A percentile compares a stretch with the other conserved stretches of the same genome.
Conservation (phyloP, 306 rosid genomes). For the Castanospermum australe region DNA sequence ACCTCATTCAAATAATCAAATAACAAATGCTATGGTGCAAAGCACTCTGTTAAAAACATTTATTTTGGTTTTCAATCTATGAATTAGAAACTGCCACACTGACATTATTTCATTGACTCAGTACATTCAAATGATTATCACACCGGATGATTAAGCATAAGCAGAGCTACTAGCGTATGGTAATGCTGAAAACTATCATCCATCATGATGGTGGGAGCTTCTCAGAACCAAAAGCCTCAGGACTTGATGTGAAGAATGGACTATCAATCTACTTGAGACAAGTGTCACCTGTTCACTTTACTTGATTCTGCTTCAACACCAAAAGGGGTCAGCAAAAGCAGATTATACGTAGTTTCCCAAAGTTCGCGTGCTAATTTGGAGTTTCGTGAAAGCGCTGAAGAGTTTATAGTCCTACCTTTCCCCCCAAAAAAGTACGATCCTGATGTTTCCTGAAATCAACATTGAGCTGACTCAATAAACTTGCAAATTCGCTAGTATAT, state of each 20-base stretch:
- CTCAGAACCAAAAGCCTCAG: background rate
- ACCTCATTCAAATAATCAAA: background rate
- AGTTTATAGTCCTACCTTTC: slow-evolving; percentile 54
- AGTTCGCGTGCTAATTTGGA: slow-evolving; percentile 61
- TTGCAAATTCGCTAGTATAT: background rate
- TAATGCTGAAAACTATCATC: background rate
- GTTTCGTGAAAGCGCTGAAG: slow-evolving; percentile 59
- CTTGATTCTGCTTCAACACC: slow-evolving; percentile 34
- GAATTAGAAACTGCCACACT: background rate
- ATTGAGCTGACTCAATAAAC: background rate
- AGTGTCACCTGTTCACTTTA: slow-evolving; percentile 3
- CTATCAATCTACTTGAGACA: slow-evolving; percentile 13
- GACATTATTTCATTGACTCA: background rate
- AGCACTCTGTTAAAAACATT: background rate
- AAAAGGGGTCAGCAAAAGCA: slow-evolving; percentile 53
- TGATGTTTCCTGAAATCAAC: slow-evolving; percentile 62
- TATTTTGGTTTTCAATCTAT: background rate
- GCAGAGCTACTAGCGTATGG: background rate
- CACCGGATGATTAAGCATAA: background rate
- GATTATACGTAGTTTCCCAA: slow-evolving; percentile 66
- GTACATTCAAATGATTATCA: background rate
- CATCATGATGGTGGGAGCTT: background rate
- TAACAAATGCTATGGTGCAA: background rate
- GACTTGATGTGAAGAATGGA: background rate
- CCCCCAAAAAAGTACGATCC: slow-evolving; percentile 83